Conservation (phyloP, 108 stramenopile species). For the Cylindrotheca fusiformis region DNA sequence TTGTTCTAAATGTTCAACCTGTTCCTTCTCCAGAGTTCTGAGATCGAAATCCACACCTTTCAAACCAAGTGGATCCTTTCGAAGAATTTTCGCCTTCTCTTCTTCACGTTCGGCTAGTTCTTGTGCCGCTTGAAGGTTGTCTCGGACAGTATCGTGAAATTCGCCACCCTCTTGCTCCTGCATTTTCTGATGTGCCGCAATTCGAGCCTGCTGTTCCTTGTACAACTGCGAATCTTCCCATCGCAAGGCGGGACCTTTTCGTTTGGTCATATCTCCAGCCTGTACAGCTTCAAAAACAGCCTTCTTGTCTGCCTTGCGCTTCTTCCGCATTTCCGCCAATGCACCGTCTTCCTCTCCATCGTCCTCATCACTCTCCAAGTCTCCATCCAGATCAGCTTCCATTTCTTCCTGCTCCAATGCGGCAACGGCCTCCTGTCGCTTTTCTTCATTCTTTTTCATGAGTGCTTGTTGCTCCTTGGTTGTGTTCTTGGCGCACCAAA, state of each 20-base stretch:
- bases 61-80: constrained; percentile 76
- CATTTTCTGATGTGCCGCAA: constrained; percentile 29
- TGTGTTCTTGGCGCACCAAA: constrained; percentile 54
- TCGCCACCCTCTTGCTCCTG: constrained; percentile 20
- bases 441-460: constrained; percentile 54
- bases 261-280: constrained; percentile 27
- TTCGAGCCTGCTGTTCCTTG: constrained; percentile 40
- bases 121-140: constrained; percentile 49
- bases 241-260: constrained; percentile 30
- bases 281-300: constrained; percentile 27
- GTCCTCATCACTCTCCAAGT: constrained; percentile 16
- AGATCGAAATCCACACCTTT: constrained; percentile 57
- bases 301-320: constrained; percentile 31
- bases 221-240: constrained; percentile 54
- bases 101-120: constrained; percentile 69
- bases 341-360: constrained; percentile 34
- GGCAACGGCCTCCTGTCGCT: constrained; percentile 25
- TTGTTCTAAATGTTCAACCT: constrained; percentile 56
- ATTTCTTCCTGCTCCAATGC: constrained; percentile 14
- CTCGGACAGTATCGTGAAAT: constrained; percentile 39
- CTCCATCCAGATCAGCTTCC: constrained; percentile 26
- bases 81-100: constrained; percentile 59
- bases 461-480: constrained; percentile 43
- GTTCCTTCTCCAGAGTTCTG: constrained; percentile 46
- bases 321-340: constrained; percentile 25